phyloP scores from a whole-genome alignment of 305 asterid species.

The Fraxinus sp. region DNA sequence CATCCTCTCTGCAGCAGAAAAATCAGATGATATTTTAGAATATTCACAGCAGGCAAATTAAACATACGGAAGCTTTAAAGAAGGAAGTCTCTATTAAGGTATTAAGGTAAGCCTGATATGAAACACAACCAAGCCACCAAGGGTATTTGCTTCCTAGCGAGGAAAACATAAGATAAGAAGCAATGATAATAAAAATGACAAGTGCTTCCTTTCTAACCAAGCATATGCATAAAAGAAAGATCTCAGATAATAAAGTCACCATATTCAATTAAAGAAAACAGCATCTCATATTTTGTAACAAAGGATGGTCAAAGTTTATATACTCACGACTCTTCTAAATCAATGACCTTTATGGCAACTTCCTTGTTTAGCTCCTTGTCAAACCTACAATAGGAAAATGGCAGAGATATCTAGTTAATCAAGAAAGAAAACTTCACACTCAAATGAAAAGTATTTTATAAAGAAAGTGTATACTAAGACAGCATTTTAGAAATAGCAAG shows the following conservation, averaged over 20 bases:
- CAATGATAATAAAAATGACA: background rate
- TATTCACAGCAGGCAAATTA: background rate
- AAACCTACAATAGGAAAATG: constrained; percentile 58
- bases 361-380: constrained; percentile 80
- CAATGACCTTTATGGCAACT: constrained; percentile 92
- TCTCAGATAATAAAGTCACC: constrained; percentile 1
- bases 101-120: background rate
- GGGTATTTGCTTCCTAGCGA: background rate
- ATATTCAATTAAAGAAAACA: background rate
- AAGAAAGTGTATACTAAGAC: background rate
- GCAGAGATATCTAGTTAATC: constrained; percentile 9
- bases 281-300: constrained; percentile 19
- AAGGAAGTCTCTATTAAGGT: background rate
- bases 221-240: constrained; percentile 1
- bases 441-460: background rate
- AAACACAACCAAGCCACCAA: background rate
- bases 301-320: constrained; percentile 26
- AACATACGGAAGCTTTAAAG: background rate
- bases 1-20: constrained; percentile 70
- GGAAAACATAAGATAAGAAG: background rate
- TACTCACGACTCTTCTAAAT: constrained; percentile 98
- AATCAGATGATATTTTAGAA: constrained; percentile 29
- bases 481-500: background rate
- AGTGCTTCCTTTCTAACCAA: background rate
- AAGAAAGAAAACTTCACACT: constrained; percentile 3